These are phyloP conservation scores for Annulohypoxylon maeteangense DNA, from an alignment of 495 filamentous ascomycete genomes.

Conservation along the genomic window DNA sequence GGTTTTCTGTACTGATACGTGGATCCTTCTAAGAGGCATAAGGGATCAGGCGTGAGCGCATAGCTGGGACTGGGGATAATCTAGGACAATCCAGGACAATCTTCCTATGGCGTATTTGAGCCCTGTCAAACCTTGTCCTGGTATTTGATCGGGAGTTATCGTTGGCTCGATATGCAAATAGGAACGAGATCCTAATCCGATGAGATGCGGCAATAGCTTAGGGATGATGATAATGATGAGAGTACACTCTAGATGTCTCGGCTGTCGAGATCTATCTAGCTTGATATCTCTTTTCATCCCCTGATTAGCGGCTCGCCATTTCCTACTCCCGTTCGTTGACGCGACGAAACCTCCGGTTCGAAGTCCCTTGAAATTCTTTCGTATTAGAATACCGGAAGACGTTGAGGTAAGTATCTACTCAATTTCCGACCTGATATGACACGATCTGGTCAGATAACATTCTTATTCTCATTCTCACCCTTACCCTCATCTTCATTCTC, in stretches of 20 bases:
- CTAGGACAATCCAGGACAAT: not conserved
- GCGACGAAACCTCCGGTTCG: not conserved
- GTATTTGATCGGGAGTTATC: not conserved
- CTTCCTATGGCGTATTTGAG: no score
- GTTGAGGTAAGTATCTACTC: not conserved
- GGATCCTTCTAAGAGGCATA: not conserved
- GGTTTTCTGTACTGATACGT: no score
- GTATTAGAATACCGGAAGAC: not conserved
- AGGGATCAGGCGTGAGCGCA: not conserved
- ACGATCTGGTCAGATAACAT: not conserved
- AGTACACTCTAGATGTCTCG: not conserved
- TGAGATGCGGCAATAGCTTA: not conserved
- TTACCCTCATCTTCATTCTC: no score
- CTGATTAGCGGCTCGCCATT: not conserved
- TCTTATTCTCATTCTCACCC: no score
- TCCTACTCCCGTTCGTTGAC: not conserved
- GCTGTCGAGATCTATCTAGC: not conserved
- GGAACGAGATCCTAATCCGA: not conserved
- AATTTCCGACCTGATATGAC: not conserved
- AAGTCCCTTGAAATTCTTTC: not conserved
- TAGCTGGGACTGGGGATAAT: no score
- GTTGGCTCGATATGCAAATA: not conserved
- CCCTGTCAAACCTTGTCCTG: no score
- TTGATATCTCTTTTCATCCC: not conserved
- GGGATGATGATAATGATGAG: not conserved